Evolutionary conservation across 192 early-diverging fungal species (phyloP).

Genomic region (Nowakowskiella sp.): DNA sequence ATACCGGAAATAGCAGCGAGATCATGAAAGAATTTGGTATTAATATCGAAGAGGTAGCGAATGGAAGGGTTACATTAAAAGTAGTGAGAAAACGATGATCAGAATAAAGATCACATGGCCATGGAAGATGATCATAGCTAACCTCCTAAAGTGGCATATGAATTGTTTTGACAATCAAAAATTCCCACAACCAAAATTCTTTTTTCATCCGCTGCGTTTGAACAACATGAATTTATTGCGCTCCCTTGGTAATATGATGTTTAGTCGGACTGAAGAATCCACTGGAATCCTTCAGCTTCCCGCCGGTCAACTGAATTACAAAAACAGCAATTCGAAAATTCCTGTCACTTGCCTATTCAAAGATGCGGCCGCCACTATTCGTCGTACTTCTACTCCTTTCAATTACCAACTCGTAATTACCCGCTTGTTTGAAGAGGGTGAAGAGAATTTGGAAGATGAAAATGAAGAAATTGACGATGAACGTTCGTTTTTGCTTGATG

Average conservation of each 20-base stretch:
- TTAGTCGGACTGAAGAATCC: conserved; percentile 38
- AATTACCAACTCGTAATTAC: conserved; percentile 73
- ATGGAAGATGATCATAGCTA: no score
- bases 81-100: no score
- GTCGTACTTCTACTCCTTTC: conserved; percentile 50
- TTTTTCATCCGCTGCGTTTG: no score
- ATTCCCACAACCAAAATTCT: no score
- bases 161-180: no score
- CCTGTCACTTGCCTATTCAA: conserved; percentile 35
- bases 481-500: conserved; percentile 61
- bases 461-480: conserved; percentile 57
- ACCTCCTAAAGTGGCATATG: no score
- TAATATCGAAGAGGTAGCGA: no score
- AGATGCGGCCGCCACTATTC: conserved; percentile 59
- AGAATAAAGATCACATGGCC: no score
- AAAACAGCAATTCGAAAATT: conserved; percentile 38
- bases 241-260: conserved; percentile 60
- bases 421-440: conserved; percentile 70
- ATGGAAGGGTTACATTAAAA: no score
- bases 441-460: conserved; percentile 51
- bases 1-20: no score
- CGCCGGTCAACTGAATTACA: conserved; percentile 52
- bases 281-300: conserved; percentile 53
- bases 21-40: no score
- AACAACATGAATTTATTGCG: conserved; percentile 65